Evolutionary conservation across 2,329 filamentous ascomycete species (phyloP), one percentile per base, ranked within the genome.

Genomic region (Orbilia javanica): DNA sequence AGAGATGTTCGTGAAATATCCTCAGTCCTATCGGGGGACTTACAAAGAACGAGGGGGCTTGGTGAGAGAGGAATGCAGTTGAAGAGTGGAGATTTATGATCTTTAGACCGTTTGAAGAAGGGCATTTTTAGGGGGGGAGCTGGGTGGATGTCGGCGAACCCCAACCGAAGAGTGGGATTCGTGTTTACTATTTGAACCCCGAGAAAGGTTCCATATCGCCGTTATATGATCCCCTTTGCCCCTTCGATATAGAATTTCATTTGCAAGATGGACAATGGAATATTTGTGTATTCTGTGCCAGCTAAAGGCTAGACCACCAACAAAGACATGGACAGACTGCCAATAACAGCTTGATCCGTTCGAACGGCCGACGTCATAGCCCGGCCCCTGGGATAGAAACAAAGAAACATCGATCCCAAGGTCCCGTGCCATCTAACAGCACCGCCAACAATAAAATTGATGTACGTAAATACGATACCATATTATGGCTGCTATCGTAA

Each of bases 1-100:
- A 70, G 42, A 11, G 65, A 69, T 27, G 34, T 29, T 60, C 64
- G 55, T 20, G 64, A 66, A n/a, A 15, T 18, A 11, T 31, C 27
- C 39, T 36, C 31, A 31, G 27, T n/a, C 6, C 22, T 48, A 5
- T 20, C 15, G 11, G 20, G 15, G 11, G 64, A 36, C 18, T 55
- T 55, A 22, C 25, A 31, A 11, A 18, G 31, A 15, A 2, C 44
- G 25, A 39, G 15, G n/a, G n/a, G 6, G n/a, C 3, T 48, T 7
- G 34, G 36, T 5, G 44, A n/a, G 20, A 44, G 15, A 18, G 57
- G 60, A 11, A 50, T 46, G 18, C 15, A 60, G 11, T 10, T 60
- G 55, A 60, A 22, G 11, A 7, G 13, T 22, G 68, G 55, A 8
- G 27, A 11, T 20, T 29, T 64, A 22, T n/a, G n/a, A n/a, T 50